A percentile compares a stretch with the other conserved stretches of the same genome.
Conservation (phyloP, 2,329 filamentous ascomycete species). For the Hypoxylon sp. region DNA sequence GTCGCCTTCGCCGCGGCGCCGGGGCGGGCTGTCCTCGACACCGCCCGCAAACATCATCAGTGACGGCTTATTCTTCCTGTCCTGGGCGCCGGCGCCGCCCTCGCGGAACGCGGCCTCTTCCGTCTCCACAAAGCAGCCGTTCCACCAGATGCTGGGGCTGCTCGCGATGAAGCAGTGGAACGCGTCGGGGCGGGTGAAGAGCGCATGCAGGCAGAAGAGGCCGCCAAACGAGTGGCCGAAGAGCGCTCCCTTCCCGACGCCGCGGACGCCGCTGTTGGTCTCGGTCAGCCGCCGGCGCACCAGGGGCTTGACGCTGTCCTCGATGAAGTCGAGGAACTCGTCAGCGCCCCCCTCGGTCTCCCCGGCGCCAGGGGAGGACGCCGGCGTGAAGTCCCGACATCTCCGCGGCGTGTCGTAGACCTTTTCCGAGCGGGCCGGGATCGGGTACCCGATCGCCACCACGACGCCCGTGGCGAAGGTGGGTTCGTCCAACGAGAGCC, state of each 20-base stretch:
- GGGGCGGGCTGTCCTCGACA: slow-evolving; percentile 45
- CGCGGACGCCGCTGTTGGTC: slow-evolving; percentile 34
- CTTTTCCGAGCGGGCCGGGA: slow-evolving; percentile 24
- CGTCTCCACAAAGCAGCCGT: slow-evolving; percentile 50
- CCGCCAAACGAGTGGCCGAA: slow-evolving; percentile 60
- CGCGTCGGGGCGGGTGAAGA: slow-evolving; percentile 48
- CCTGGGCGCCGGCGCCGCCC: not conserved
- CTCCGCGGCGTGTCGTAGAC: slow-evolving; percentile 44
- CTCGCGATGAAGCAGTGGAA: slow-evolving; percentile 52
- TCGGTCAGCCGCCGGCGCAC: slow-evolving; percentile 42
- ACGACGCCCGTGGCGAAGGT: slow-evolving; percentile 42
- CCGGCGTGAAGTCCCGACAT: slow-evolving; percentile 45
- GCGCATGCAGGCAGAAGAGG: slow-evolving; percentile 54
- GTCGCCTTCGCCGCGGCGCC: slow-evolving; percentile 40
- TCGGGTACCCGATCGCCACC: slow-evolving; percentile 47
- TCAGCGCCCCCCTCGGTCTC: slow-evolving; percentile 53
- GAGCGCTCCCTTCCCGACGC: slow-evolving; percentile 51
- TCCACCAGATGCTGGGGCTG: slow-evolving; percentile 59
- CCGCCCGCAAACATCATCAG: slow-evolving; percentile 49
- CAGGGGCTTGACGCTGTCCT: slow-evolving; percentile 49
- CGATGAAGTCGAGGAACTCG: slow-evolving; percentile 54
- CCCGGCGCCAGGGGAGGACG: slow-evolving; percentile 32
- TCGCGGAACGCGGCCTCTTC: slow-evolving; percentile 43
- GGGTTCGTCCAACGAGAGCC: slow-evolving; percentile 34
- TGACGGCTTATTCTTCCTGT: no score